Evolutionary conservation across 345 rosid species (phyloP), one percentile per base, ranked within the genome.

Genomic region (Camelina hispida): DNA sequence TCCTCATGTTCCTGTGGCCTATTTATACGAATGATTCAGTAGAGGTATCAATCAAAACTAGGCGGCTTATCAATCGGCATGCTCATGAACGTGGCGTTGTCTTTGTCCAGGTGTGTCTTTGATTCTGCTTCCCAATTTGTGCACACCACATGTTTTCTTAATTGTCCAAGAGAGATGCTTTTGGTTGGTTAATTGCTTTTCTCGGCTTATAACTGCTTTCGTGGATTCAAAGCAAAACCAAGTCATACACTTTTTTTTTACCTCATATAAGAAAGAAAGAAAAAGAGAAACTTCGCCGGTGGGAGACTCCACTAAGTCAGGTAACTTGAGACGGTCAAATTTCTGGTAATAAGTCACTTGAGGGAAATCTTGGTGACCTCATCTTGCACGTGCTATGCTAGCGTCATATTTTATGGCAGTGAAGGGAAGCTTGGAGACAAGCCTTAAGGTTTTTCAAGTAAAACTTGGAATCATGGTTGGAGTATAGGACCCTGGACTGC

Each of bases 71-170:
- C 60, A 95, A 86, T 83, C 90, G 87, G 1, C 61, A 88, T 62
- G 97, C 97, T 23, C 89, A 88, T 81, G 97, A 95, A 73, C 82
- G 83, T 3, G 99, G 99, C 25, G 86, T 88, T 75, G 91, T 92
- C 42, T 92, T 75, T 76, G 93, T 90, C 7, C 96, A 95, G 87
- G 99, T 92, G 53, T 1, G 61, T 54, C 7, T 73, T 43, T 16
- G 54, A 4, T 28, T 43, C 1, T 23, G 42, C 14, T 44, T 72
- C 40, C 68, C 35, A 32, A 1, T 2, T 35, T 55, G 17, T 12
- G 71, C 48, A 51, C 48, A 13, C 52, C 55, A 34, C 7, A 25
- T 63, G 71, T 57, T 70, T 56, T 71, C 6, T 37, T 70, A 18
- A 54, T 52, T 69, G 23, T n/a, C 42, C 16, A 62, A 75, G 61